Conservation (phyloP, 2,329 filamentous ascomycete genomes). For the Pyricularia grisea region DNA sequence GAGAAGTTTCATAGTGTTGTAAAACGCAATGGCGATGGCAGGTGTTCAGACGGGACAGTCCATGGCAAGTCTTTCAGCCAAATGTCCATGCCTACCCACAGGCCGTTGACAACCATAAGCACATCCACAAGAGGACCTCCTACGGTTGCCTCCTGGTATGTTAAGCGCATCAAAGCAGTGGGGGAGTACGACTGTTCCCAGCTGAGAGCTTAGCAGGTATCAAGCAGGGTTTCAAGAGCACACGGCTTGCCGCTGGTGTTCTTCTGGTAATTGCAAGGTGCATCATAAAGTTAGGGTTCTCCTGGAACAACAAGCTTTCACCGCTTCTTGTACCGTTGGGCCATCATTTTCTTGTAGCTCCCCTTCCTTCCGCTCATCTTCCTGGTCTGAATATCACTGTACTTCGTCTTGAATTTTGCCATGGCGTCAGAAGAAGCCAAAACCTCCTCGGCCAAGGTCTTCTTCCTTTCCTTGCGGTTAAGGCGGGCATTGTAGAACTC, state of each 20-base stretch:
- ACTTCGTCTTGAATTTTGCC: slow-evolving; percentile 77
- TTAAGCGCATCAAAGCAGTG: neutral
- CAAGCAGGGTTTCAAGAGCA: neutral
- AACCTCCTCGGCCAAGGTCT: slow-evolving; percentile 78
- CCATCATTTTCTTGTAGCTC: slow-evolving; percentile 73
- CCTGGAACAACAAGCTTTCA: slow-evolving; percentile 8
- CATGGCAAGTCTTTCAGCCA: neutral
- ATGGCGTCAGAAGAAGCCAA: slow-evolving; percentile 56
- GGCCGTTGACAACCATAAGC: neutral
- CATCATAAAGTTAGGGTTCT: neutral
- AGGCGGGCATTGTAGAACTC: slow-evolving; percentile 78
- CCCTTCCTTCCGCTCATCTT: slow-evolving; percentile 86
- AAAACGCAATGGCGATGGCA: neutral
- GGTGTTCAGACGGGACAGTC: neutral
- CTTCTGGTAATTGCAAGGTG: neutral
- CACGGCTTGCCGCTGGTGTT: neutral
- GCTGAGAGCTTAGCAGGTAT: neutral
- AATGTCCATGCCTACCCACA: neutral
- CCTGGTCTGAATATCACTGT: slow-evolving; percentile 69
- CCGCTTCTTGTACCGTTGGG: slow-evolving; percentile 19
- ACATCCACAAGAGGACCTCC: neutral
- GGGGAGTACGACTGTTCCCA: neutral
- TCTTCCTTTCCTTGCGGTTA: slow-evolving; percentile 78
- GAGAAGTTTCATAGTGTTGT: neutral
- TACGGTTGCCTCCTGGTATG: neutral